Base-by-base conservation (phyloP, 495 filamentous ascomycete species). In the Daldinia bambusicola region DNA sequence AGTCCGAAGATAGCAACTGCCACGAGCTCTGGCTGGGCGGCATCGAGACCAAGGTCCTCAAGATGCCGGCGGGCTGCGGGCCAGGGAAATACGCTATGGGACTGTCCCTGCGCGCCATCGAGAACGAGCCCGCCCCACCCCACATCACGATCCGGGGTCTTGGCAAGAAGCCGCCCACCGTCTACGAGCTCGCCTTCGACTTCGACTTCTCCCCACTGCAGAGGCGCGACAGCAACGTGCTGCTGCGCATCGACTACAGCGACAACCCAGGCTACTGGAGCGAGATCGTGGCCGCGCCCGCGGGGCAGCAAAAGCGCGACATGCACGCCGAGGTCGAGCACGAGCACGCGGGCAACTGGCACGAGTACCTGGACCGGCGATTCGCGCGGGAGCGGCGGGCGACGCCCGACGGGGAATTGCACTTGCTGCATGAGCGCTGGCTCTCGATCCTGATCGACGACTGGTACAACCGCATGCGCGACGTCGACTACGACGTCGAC, bases 221-320 rank as follows among this genome's bases (percentile, higher is more conserved):
- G 6, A 72, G 79, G 9, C 76, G 76, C 53, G 43, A 73, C 3
- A 76, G 79, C 6, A 66, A 81, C 20, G 70, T 74, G 6, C 67
- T 76, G 61, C 58, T 82, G 63, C 72, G 79, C 0, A 66, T 83
- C 31, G 80, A 82, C 63, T 81, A 63, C 55, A 79, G 76, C 36
- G 81, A 82, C 61, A 34, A 79, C 41, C 60, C 56, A 0, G 72
- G 55, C 8, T 81, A 83, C 67, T 83, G 80, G 80, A 70, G 80
- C 41, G 31, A 43, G 4, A 63, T 82, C 13, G 76, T 81, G 6
- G n/a, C n/a, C n/a, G 41, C 61, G n/a, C 14, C 2, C 41, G 41
- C 41, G n/a, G 14, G 5, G 14, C 16, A 12, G 16, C 2, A 16
- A 4, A 48, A 48, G 41, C 16, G 20, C 2, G 20, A 18, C 6